A percentile compares a stretch with the other conserved stretches of the same genome.
Conservation (phyloP, 306 rosid species). For the Cercis canadensis region DNA sequence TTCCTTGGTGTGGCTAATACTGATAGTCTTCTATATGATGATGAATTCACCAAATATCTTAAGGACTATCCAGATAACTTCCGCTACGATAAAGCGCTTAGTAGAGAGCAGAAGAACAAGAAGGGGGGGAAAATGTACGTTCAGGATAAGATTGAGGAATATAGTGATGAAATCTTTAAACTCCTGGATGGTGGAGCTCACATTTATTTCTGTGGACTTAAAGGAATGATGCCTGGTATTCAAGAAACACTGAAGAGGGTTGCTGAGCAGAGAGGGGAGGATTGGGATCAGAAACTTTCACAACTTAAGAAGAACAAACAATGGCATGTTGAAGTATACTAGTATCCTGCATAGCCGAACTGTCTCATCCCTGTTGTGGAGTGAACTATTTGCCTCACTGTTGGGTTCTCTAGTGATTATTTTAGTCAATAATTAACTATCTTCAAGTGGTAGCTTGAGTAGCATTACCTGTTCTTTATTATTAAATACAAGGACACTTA, state of each 20-base stretch:
- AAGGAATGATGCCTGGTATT: conserved; percentile 99
- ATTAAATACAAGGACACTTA: too few species aligned
- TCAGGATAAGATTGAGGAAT: conserved; percentile 97
- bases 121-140: conserved; percentile 97
- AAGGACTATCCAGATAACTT: conserved; percentile 82
- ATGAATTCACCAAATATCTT: conserved; percentile 86
- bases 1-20: conserved; percentile 93
- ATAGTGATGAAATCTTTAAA: conserved; percentile 83
- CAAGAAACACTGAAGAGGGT: conserved; percentile 93
- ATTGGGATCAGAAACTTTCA: conserved; percentile 91
- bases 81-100: conserved; percentile 78
- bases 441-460: too few species aligned
- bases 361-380: too few species aligned
- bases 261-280: conserved; percentile 87
- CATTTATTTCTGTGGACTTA: conserved; percentile 95
- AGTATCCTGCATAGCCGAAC: too few species aligned
- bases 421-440: too few species aligned
- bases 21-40: conserved; percentile 87
- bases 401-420: too few species aligned
- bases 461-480: too few species aligned
- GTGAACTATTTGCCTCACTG: too few species aligned
- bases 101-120: conserved; percentile 89
- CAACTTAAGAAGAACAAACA: conserved; percentile 95
- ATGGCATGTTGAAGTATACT: conserved; percentile 99
- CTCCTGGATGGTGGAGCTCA: conserved; percentile 91